Conservation (phyloP, 805 yeast genomes). For the Ogataea saltuana region DNA sequence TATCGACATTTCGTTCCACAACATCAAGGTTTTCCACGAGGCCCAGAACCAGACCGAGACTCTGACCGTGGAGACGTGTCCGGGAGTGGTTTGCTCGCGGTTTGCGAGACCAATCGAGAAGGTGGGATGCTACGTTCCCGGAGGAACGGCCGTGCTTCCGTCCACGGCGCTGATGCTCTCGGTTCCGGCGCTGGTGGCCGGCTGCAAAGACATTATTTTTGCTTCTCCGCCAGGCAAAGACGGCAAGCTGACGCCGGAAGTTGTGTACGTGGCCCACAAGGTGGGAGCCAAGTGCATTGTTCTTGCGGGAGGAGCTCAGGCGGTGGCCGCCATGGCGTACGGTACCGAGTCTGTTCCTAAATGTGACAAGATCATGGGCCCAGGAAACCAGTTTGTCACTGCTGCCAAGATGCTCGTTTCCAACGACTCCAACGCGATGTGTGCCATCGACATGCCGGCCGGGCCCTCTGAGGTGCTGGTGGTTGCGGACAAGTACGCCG, state of each 20-base stretch:
- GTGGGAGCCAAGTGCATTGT: constrained; percentile 90
- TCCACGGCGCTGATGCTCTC: constrained; percentile 98
- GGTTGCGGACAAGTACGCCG: constrained; percentile 84
- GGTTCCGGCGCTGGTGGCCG: constrained; percentile 97
- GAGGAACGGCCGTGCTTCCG: constrained; percentile 98
- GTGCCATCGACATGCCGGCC: constrained; percentile 99
- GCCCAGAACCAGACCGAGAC: constrained; percentile 82
- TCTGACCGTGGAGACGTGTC: constrained; percentile 84
- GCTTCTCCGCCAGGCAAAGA: constrained; percentile 96
- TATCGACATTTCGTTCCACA: constrained; percentile 84
- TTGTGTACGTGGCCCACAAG: constrained; percentile 94
- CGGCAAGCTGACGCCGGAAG: constrained; percentile 94
- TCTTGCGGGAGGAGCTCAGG: constrained; percentile 99
- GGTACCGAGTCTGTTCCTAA: constrained; percentile 93
- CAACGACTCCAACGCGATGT: constrained; percentile 91
- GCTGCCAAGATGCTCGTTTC: constrained; percentile 98
- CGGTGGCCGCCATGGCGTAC: constrained; percentile 97
- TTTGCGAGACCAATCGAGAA: constrained; percentile 92
- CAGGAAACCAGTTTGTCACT: constrained; percentile 98
- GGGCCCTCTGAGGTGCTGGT: constrained; percentile 98
- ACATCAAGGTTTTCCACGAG: constrained; percentile 87
- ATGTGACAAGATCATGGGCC: constrained; percentile 96
- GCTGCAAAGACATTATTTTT: constrained; percentile 85
- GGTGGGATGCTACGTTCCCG: constrained; percentile 96
- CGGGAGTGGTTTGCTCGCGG: constrained; percentile 92